Evolutionary conservation across 31 red algal genomes (phyloP), one percentile per base, ranked within the genome.

Genomic region (Endocladia muricata): DNA sequence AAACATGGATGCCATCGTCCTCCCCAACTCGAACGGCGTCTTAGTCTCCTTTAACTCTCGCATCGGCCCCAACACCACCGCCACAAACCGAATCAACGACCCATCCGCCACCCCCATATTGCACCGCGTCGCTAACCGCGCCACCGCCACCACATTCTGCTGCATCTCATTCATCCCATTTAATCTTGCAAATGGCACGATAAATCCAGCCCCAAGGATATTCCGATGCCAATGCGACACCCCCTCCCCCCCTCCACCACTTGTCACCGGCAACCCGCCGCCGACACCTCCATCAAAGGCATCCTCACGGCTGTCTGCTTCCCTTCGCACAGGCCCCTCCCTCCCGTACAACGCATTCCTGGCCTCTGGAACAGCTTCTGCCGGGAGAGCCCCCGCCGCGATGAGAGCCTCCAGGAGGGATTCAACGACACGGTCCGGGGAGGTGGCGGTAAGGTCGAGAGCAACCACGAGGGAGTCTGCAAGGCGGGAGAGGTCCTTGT

Each of bases 61-160:
- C 30, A 76, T 43, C 17, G 84, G 93, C 0, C 82, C 88, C 0
- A 98, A 68, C 4, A 91, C 90, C 29, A 98, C 33, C 1, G 84
- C 79, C 36, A 98, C 78, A 64, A 86, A 98, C 22, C 84, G 78
- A 48, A 88, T 83, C 44, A 92, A 60, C 43, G 95, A 98, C 57
- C 78, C 83, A 58, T 96, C 88, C 41, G 85, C 79, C n/a, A 91
- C 85, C n/a, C 84, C 94, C 37, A 93, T 41, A 58, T 97, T 97
- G 37, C 55, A 78, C 60, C 69, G 63, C 23, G 81, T 61, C 21
- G 85, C 70, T 22, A 93, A 78, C 19, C 85, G 67, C 9, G 91
- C 94, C n/a, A 97, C 76, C 26, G 83, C 82, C 11, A 86, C 82
- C 13, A 93, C 79, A 29, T 69, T 33, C 29, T 70, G 61, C 23